phyloP scores from a whole-genome alignment of 345 rosid genomes.

The Theobroma cacao region DNA sequence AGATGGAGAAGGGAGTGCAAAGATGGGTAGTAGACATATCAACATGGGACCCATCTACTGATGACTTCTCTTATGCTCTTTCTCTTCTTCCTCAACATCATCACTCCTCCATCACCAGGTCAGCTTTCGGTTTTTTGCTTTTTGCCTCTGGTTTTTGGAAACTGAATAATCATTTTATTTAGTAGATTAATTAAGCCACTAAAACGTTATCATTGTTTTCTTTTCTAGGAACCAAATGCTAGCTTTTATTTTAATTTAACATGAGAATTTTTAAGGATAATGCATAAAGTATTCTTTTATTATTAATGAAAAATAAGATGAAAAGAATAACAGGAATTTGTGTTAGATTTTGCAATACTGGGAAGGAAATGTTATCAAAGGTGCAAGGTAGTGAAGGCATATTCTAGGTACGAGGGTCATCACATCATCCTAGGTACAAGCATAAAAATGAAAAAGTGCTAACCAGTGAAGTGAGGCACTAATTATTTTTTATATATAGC shows the following conservation, averaged over 20 bases:
- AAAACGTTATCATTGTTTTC: too few species aligned
- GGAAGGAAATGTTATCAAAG: not conserved
- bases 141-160: not conserved
- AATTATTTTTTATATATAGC: too few species aligned
- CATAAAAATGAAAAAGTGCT: not conserved
- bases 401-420: too few species aligned
- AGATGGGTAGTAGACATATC: constrained; percentile 64
- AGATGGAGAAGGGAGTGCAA: constrained; percentile 54
- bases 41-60: constrained; percentile 54
- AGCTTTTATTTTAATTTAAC: too few species aligned
- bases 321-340: not conserved
- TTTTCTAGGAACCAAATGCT: too few species aligned
- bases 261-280: too few species aligned
- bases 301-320: not conserved
- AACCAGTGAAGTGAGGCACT: not conserved
- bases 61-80: constrained; percentile 42
- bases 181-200: not conserved
- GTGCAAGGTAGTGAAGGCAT: too few species aligned
- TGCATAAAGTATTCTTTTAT: not conserved
- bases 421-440: too few species aligned
- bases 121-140: not conserved
- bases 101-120: constrained; percentile 53
- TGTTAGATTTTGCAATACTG: not conserved
- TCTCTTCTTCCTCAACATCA: constrained; percentile 47
- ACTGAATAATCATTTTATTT: not conserved